These are phyloP conservation scores for Houttuynia cordata DNA, from an alignment of 164 flowering plant genomes.

Conservation along the genomic window DNA sequence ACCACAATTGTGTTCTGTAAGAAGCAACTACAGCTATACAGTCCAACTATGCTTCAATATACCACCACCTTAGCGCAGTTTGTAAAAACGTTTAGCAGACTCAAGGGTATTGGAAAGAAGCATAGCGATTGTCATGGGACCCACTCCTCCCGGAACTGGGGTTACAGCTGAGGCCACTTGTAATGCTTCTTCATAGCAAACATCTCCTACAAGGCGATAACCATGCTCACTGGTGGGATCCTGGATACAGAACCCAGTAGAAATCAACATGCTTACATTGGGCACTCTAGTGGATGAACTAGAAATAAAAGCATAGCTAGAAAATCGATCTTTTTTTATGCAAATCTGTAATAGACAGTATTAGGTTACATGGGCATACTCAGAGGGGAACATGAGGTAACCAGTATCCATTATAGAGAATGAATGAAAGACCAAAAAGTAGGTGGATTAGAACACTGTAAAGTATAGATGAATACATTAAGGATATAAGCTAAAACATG, in stretches of 20 bases:
- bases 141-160: conserved; percentile 96
- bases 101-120: conserved; percentile 77
- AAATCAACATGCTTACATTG: background rate
- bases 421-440: no score
- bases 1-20: background rate
- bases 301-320: no score
- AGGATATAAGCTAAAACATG: no score
- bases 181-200: conserved; percentile 78
- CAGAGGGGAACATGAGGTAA: no score
- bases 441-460: no score
- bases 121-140: conserved; percentile 95
- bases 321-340: no score
- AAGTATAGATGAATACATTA: no score
- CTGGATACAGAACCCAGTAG: conserved; percentile 19
- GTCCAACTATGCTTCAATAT: no score
- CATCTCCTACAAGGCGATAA: conserved; percentile 65
- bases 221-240: conserved; percentile 49
- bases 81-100: conserved; percentile 50
- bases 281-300: no score
- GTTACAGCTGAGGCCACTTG: conserved; percentile 65
- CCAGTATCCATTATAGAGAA: no score
- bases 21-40: background rate
- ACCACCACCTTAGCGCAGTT: conserved; percentile 2
- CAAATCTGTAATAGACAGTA: no score
- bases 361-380: no score